Evolutionary conservation across 2,329 filamentous ascomycete species (phyloP), one percentile per base, ranked within the genome.

Genomic region (Penicillium sp.): DNA sequence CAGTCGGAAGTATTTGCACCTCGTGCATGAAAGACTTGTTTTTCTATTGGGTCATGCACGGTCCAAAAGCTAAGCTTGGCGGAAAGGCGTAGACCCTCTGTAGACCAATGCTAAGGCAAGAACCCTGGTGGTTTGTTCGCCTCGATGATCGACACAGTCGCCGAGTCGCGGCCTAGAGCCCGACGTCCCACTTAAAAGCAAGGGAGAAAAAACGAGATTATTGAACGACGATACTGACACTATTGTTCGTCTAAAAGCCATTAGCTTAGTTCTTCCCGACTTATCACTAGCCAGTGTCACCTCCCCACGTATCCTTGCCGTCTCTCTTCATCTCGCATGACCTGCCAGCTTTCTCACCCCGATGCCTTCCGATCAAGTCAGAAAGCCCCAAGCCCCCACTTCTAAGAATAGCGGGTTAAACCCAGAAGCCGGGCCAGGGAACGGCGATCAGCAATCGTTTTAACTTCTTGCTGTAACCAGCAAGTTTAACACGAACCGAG

Each of bases 331-430:
- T 8, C 35, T 39, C 35, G 35, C n/a, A 19, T 41, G 39, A 41
- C 19, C 10, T 22, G 13, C 39, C 19, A 41, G 11, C 39, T 19
- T 41, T 11, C 19, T 6, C n/a, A 19, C 19, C 39, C 39, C 39
- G 39, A 41, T 41, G 37, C 19, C 19, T 41, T 21, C 39, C 39
- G 19, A 41, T 39, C 16, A 39, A n/a, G 14, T 37, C 29, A 13
- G n/a, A 19, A 48, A 26, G 22, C 9, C n/a, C 35, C 8, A 22
- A 49, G 13, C 19, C 50, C 45, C 53, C 48, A 56, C 55, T 58
- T 48, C 48, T 54, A 61, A 53, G 51, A 61, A 59, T 51, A 55
- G 51, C 7, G 44, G 10, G 9, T 19, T 50, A 14, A 35, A 35
- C 31, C 29, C 31, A 33, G 31, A 37, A 24, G 21, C 44, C 44